Percentiles rank a stretch among this genome's conserved stretches.
Evolutionary conservation across 352 stramenopile genomes (phyloP).

Genomic region (Elongisporangium senticosum): DNA sequence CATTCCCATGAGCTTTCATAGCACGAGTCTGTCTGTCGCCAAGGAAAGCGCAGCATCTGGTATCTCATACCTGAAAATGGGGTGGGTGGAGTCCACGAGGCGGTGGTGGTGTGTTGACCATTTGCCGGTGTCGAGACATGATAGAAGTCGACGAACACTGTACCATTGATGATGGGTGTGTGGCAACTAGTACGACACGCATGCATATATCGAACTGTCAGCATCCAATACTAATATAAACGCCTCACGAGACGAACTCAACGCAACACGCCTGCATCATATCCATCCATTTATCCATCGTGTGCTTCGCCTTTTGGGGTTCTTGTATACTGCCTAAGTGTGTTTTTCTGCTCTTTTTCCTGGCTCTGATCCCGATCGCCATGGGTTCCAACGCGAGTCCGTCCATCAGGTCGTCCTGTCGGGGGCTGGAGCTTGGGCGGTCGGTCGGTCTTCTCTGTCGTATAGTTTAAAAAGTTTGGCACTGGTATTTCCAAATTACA

Average conservation of each 20-base stretch:
- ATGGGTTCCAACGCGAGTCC: neutral
- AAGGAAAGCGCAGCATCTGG: too few relatives aligned
- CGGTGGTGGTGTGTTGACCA: too few relatives aligned
- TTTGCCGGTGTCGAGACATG: too few relatives aligned
- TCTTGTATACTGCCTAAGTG: neutral
- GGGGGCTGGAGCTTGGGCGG: neutral
- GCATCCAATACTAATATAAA: too few relatives aligned
- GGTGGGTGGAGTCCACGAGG: too few relatives aligned
- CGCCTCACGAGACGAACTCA: neutral
- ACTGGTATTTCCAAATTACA: slow-evolving; percentile 86
- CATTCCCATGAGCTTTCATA: neutral
- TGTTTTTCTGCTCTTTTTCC: neutral
- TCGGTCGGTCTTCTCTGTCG: neutral
- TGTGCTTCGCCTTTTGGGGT: neutral
- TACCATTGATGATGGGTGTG: too few relatives aligned
- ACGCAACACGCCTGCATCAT: neutral
- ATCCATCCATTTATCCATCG: neutral
- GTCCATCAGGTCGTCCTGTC: neutral
- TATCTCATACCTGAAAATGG: too few relatives aligned
- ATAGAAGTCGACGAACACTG: too few relatives aligned
- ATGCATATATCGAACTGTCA: too few relatives aligned
- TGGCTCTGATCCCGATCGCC: neutral
- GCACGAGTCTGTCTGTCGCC: too few relatives aligned
- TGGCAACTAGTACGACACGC: too few relatives aligned
- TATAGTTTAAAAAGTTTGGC: slow-evolving; percentile 85